Conservation (phyloP, 805 yeast genomes). For the Starmerella scarabaei region DNA sequence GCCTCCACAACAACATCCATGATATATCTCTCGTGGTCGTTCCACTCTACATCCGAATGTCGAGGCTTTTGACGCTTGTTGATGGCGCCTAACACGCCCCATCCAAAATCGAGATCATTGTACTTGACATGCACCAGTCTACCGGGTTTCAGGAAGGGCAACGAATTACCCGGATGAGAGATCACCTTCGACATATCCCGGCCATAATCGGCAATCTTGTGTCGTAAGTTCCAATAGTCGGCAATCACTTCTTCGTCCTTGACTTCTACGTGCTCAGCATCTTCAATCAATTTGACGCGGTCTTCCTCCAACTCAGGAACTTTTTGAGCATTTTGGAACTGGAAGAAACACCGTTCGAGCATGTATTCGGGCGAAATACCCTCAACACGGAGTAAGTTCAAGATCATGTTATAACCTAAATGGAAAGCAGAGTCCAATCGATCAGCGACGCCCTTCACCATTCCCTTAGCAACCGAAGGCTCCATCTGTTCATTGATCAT, state of each 20-base stretch:
- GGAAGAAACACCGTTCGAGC: constrained; percentile 88
- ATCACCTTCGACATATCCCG: constrained; percentile 68
- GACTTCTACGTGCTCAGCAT: constrained; percentile 39
- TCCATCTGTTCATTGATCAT: constrained; percentile 99
- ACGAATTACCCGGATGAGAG: constrained; percentile 78
- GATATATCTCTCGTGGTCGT: constrained; percentile 82
- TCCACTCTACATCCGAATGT: constrained; percentile 44
- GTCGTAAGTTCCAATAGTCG: constrained; percentile 70
- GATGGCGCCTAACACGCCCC: constrained; percentile 82
- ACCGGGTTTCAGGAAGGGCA: constrained; percentile 80
- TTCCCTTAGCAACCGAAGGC: constrained; percentile 96
- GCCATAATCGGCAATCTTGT: constrained; percentile 57
- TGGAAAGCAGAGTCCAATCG: constrained; percentile 96
- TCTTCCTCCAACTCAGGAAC: constrained; percentile 74
- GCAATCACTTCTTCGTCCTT: constrained; percentile 64
- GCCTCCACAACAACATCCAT: constrained; percentile 78
- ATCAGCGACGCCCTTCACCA: constrained; percentile 99
- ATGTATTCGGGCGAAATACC: constrained; percentile 97
- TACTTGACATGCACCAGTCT: constrained; percentile 62
- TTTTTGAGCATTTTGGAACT: constrained; percentile 83
- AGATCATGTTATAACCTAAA: constrained; percentile 89
- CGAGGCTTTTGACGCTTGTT: constrained; percentile 43
- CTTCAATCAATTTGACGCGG: constrained; percentile 39
- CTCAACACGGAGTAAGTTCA: constrained; percentile 91
- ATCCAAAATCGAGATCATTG: constrained; percentile 61